A percentile compares a stretch with the other conserved stretches of the same genome.
Conservation (phyloP, 108 stramenopile genomes). For the Nitzschia putrida region DNA sequence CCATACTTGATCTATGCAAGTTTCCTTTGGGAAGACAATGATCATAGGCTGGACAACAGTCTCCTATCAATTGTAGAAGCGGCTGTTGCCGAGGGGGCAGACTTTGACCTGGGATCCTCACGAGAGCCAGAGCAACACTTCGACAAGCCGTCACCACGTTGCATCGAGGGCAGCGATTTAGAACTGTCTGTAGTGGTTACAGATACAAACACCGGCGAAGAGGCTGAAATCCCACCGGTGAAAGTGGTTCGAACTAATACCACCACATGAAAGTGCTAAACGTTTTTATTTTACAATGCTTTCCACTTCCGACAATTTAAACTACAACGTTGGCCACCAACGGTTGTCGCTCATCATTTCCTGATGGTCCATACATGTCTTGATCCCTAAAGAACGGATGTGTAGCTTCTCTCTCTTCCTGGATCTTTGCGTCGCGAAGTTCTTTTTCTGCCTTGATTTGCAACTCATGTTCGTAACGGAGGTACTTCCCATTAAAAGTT, state of each 20-base stretch:
- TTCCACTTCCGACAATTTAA: background rate
- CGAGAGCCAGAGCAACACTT: slow-evolving; percentile 15
- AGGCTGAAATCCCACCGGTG: slow-evolving; percentile 68
- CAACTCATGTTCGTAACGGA: slow-evolving; percentile 75
- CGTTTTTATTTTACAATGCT: background rate
- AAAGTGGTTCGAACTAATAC: slow-evolving; percentile 10
- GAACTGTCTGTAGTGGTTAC: slow-evolving; percentile 75
- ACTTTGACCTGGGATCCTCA: slow-evolving; percentile 51
- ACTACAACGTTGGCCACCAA: slow-evolving; percentile 11
- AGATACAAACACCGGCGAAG: slow-evolving; percentile 71
- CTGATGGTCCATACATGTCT: background rate
- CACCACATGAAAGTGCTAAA: background rate
- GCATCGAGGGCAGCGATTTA: slow-evolving; percentile 24
- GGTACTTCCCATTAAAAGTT: slow-evolving; percentile 84
- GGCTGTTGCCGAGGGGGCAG: slow-evolving; percentile 56
- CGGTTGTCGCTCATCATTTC: slow-evolving; percentile 9
- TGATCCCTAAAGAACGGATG: slow-evolving; percentile 9
- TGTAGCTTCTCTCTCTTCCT: background rate
- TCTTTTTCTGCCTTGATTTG: slow-evolving; percentile 53
- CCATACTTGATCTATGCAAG: slow-evolving; percentile 84
- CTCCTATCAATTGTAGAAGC: slow-evolving; percentile 61
- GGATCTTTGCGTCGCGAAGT: background rate
- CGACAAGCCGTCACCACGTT: slow-evolving; percentile 10
- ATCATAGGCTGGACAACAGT: slow-evolving; percentile 55
- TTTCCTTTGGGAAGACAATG: slow-evolving; percentile 79